Conservation (phyloP, 345 rosid genomes). For the Isatis tinctoria region DNA sequence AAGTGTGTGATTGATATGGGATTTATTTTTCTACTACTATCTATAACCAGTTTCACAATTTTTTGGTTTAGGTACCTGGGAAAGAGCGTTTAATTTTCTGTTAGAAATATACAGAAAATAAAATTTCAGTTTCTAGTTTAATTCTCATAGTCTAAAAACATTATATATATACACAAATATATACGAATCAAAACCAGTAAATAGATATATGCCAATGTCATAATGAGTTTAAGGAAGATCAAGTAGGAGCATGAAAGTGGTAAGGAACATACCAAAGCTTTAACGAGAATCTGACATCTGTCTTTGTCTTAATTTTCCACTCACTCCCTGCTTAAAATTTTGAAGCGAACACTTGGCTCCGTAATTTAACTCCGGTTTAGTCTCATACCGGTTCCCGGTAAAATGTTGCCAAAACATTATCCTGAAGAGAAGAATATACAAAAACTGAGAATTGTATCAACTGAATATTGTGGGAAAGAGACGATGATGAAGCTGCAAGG, state of each 20-base stretch:
- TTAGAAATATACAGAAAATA: too few relatives aligned
- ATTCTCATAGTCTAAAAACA: too few relatives aligned
- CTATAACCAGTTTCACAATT: neutral
- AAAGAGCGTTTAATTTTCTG: too few relatives aligned
- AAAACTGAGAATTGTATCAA: neutral
- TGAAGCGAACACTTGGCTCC: neutral
- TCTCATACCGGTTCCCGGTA: slow-evolving; percentile 1
- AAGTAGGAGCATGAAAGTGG: too few relatives aligned
- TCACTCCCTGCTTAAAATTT: neutral
- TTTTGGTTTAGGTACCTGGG: neutral
- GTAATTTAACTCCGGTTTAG: neutral
- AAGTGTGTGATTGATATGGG: neutral
- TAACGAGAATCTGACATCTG: too few relatives aligned
- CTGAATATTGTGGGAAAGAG: neutral
- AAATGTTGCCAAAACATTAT: slow-evolving; percentile 17
- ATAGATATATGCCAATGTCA: too few relatives aligned
- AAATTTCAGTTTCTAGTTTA: too few relatives aligned
- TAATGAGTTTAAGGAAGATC: too few relatives aligned
- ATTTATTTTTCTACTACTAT: neutral
- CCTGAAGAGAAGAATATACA: neutral
- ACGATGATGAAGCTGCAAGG: slow-evolving; percentile 53
- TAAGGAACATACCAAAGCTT: too few relatives aligned
- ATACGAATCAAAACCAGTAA: too few relatives aligned
- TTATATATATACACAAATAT: too few relatives aligned
- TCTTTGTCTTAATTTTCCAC: too few relatives aligned